Percentiles rank a stretch among this genome's conserved stretches.
Conservation (phyloP, 2,329 filamentous ascomycete genomes). For the Phialophora verrucosa region DNA sequence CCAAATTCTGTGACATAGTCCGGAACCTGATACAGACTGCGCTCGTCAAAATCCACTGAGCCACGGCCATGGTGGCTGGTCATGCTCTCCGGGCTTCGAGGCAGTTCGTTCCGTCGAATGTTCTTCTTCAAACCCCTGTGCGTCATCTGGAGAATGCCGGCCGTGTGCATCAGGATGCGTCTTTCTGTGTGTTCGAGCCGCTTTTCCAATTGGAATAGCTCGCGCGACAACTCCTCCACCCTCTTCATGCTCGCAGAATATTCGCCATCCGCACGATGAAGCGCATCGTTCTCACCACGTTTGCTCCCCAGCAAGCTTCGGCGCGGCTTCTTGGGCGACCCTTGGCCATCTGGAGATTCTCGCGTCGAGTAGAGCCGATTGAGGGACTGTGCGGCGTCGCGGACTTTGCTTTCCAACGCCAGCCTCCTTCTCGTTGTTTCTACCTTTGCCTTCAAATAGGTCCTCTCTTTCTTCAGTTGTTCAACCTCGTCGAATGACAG, state of each 20-base stretch:
- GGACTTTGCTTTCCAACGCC: conserved; percentile 88
- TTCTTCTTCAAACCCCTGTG: conserved; percentile 75
- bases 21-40: conserved; percentile 72
- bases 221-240: conserved; percentile 82
- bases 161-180: conserved; percentile 84
- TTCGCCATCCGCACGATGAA: conserved; percentile 71
- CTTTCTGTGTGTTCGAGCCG: conserved; percentile 75
- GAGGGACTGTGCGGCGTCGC: conserved; percentile 88
- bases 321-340: conserved; percentile 58
- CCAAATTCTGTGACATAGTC: conserved; percentile 65
- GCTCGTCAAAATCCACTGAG: conserved; percentile 74
- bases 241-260: conserved; percentile 74
- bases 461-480: conserved; percentile 83
- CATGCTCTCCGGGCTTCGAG: conserved; percentile 77
- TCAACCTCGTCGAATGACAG: conserved; percentile 92
- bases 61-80: conserved; percentile 51
- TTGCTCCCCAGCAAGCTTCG: conserved; percentile 57
- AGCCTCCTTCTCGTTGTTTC: conserved; percentile 82
- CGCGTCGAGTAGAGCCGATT: conserved; percentile 76
- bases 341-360: conserved; percentile 44
- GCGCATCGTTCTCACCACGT: conserved; percentile 45
- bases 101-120: conserved; percentile 56
- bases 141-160: conserved; percentile 87
- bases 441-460: conserved; percentile 74
- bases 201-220: conserved; percentile 80